These are phyloP conservation scores for Seminavis robusta DNA, from an alignment of 108 stramenopile genomes.

Conservation along the genomic window DNA sequence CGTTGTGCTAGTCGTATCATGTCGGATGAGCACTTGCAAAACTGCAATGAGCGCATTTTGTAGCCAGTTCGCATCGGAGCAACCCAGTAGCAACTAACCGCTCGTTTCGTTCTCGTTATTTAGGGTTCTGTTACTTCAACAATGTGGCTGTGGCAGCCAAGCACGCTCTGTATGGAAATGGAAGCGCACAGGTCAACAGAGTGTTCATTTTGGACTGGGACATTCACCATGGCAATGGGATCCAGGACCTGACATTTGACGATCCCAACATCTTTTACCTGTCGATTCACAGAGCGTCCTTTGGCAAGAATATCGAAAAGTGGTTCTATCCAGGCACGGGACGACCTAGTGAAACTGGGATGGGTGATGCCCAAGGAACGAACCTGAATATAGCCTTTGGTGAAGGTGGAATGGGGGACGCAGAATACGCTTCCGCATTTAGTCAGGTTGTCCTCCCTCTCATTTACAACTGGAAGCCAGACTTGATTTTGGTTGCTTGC, in stretches of 20 bases:
- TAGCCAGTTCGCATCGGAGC: constrained; percentile 8
- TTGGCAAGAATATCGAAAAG: constrained; percentile 20
- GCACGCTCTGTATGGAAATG: constrained; percentile 2
- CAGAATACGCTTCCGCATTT: constrained; percentile 31
- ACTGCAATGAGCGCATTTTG: too few relatives aligned
- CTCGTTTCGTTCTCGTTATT: not conserved
- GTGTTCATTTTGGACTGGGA: constrained; percentile 51
- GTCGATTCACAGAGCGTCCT: constrained; percentile 40
- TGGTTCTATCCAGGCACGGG: constrained; percentile 38
- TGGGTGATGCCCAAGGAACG: constrained; percentile 21
- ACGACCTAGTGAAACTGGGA: constrained; percentile 35
- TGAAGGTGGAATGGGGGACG: constrained; percentile 24
- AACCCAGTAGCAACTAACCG: too few relatives aligned
- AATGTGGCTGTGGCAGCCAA: constrained; percentile 37
- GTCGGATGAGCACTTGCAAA: too few relatives aligned
- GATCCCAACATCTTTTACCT: constrained; percentile 36
- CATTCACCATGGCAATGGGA: constrained; percentile 55
- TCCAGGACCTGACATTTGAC: constrained; percentile 36
- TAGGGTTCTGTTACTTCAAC: constrained; percentile 57
- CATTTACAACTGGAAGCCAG: constrained; percentile 21
- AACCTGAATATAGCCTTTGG: constrained; percentile 37
- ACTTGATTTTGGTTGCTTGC: constrained; percentile 35
- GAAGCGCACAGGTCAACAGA: constrained; percentile 1
- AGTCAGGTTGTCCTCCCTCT: constrained; percentile 27
- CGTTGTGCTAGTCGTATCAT: too few relatives aligned